Evolutionary conservation across 106 monocot species (phyloP), one percentile per base, ranked within the genome.

Genomic region (Dendrobium officinale): DNA sequence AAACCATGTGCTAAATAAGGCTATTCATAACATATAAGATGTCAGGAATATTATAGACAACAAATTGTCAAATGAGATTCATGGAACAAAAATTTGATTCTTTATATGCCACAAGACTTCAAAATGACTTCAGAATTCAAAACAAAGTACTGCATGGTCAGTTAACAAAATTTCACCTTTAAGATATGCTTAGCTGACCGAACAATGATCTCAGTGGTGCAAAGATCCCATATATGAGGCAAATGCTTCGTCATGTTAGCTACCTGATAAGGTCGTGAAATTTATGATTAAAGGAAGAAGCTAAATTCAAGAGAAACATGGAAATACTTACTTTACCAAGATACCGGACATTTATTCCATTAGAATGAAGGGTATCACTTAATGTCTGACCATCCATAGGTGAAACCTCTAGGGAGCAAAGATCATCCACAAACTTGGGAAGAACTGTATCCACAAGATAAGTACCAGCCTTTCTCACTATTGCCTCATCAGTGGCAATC

Each of bases 351-450:
- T 99, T 99, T 84, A 99, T 95, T 77, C 99, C 99, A 87, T 99
- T 88, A 55, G 84, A 73, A 86, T 99, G 99, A 48, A 99, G 87
- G 54, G 90, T 87, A 81, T 99, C 99, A 66, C 90, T 91, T 79
- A 99, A 90, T 73, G 95, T 91, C 80, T 93, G 91, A n/a, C 99
- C 99, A 93, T 99, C 99, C 99, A 99, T 93, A 19, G 99, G 99
- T 79, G 99, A 95, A 54, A 95, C 74, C 20, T 99, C 99, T 79
- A 99, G 92, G 44, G 85, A 79, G 58, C 89, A 95, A 80, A 99
- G 91, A 79, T 95, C 99, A 87, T 95, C 84, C 67, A 93, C 90
- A 89, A 95, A 95, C 79, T 95, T 99, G 41, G 91, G 95, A 61
- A 99, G 79, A 78, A 95, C 89, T 49, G 82, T 82, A 80, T 99